These are phyloP conservation scores for Linaria vulgaris DNA, from an alignment of 257 asterid genomes.

Conservation along the genomic window DNA sequence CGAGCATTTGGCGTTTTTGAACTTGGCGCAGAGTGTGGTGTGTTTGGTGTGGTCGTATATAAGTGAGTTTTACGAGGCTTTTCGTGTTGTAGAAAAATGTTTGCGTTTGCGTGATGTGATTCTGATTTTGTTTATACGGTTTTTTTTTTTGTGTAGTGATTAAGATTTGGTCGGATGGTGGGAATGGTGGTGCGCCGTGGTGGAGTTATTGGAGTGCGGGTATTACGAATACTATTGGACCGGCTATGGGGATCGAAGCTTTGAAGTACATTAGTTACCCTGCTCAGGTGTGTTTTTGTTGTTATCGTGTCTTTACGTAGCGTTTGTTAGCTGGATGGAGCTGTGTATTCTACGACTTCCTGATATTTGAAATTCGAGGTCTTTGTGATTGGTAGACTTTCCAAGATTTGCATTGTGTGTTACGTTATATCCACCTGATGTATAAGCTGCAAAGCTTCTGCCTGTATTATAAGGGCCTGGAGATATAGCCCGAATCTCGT, in stretches of 20 bases:
- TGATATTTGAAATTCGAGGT: too few species aligned
- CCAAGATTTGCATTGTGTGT: background rate
- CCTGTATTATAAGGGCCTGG: background rate
- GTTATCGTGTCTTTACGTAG: background rate
- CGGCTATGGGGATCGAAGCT: constrained; percentile 98
- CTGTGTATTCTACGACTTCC: too few species aligned
- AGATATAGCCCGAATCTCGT: background rate
- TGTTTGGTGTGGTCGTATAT: constrained; percentile 89
- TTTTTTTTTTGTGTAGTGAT: constrained; percentile 59
- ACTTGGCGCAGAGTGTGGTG: constrained; percentile 91
- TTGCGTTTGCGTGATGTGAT: too few species aligned
- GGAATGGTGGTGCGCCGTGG: constrained; percentile 87
- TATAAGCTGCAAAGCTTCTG: background rate
- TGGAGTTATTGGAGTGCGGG: constrained; percentile 99
- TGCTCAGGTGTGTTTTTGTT: constrained; percentile 61
- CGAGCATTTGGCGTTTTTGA: constrained; percentile 94
- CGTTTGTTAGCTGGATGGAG: background rate
- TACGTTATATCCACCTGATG: background rate
- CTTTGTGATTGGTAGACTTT: too few species aligned
- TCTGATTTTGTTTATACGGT: too few species aligned
- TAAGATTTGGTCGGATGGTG: constrained; percentile 76
- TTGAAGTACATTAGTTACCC: constrained; percentile 95
- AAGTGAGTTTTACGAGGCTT: constrained; percentile 54
- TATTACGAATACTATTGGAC: constrained; percentile 89
- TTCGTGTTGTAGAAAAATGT: background rate